phyloP scores from a whole-genome alignment of 139 green algal species.

The Raphidocelis subcapitata region DNA sequence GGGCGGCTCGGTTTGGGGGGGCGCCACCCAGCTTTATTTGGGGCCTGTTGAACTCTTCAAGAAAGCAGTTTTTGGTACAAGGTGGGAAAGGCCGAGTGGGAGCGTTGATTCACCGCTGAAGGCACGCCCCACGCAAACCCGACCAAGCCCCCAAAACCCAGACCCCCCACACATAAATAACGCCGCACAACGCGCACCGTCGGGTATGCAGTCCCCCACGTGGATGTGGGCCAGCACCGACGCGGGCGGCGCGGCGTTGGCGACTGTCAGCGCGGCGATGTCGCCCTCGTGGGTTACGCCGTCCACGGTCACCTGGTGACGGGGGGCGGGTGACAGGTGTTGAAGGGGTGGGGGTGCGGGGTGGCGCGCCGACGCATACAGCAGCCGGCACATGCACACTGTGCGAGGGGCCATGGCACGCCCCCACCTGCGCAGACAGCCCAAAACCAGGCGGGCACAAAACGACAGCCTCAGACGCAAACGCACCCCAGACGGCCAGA shows the following conservation, averaged over 20 bases:
- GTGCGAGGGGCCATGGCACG: slow-evolving; percentile 5
- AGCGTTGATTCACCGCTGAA: no score
- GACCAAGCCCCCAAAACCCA: no score
- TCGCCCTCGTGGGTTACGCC: slow-evolving; percentile 16
- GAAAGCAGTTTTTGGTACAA: no score
- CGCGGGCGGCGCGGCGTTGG: slow-evolving; percentile 20
- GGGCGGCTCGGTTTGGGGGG: no score
- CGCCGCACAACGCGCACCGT: slow-evolving; percentile 5
- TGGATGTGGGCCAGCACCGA: slow-evolving; percentile 27
- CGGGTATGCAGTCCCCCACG: slow-evolving; percentile 22
- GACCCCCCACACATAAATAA: no score
- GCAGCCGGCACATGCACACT: background rate
- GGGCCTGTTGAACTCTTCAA: no score
- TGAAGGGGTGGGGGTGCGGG: no score
- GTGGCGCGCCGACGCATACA: background rate
- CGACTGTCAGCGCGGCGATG: slow-evolving; percentile 20
- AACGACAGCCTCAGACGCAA: background rate
- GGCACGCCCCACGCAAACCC: no score
- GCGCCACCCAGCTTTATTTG: no score
- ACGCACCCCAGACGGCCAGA: background rate
- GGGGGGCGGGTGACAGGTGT: background rate
- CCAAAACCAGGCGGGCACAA: background rate
- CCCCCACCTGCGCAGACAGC: slow-evolving; percentile 10
- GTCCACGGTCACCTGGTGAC: slow-evolving; percentile 2
- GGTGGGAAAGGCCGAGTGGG: no score